Conservation (phyloP, 768 basidiomycete genomes). For the Tricholoma sp. region DNA sequence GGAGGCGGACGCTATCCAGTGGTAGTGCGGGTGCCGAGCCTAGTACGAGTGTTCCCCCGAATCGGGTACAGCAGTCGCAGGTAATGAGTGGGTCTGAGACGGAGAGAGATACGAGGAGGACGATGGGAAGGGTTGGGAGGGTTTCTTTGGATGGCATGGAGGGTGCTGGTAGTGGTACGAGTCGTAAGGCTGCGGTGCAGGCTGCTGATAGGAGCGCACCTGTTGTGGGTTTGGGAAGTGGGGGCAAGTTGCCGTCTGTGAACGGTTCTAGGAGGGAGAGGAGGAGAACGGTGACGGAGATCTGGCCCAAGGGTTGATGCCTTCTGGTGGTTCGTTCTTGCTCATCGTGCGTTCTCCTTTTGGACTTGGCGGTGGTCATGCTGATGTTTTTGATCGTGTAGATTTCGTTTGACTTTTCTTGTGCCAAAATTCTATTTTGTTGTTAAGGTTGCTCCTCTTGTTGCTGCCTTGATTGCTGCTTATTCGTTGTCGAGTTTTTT, state of each 20-base stretch:
- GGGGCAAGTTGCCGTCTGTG: conserved; percentile 11
- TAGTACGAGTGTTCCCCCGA: conserved; percentile 13
- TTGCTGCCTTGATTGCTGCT: background rate
- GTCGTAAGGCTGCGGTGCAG: conserved; percentile 22
- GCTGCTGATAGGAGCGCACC: conserved; percentile 39
- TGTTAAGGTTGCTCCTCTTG: background rate
- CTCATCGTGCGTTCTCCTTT: conserved; percentile 3
- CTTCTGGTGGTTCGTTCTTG: conserved; percentile 3
- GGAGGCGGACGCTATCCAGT: conserved; percentile 25
- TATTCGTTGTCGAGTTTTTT: background rate
- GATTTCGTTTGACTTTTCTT: background rate
- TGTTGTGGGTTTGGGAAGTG: conserved; percentile 13
- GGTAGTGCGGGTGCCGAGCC: conserved; percentile 18
- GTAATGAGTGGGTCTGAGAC: conserved; percentile 34
- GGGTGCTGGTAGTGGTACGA: conserved; percentile 17
- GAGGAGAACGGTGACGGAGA: conserved; percentile 41
- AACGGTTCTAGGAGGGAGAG: conserved; percentile 27
- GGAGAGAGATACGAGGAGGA: conserved; percentile 45
- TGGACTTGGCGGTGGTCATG: background rate
- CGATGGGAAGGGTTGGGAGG: conserved; percentile 31
- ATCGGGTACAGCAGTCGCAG: conserved; percentile 10
- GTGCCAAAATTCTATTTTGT: background rate
- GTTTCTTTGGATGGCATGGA: conserved; percentile 39
- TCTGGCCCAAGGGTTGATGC: conserved; percentile 28
- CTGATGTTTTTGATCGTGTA: background rate